Percentiles rank a stretch among this genome's conserved stretches.
Evolutionary conservation across 257 asterid genomes (phyloP).

Genomic region (Capsicum pubescens): DNA sequence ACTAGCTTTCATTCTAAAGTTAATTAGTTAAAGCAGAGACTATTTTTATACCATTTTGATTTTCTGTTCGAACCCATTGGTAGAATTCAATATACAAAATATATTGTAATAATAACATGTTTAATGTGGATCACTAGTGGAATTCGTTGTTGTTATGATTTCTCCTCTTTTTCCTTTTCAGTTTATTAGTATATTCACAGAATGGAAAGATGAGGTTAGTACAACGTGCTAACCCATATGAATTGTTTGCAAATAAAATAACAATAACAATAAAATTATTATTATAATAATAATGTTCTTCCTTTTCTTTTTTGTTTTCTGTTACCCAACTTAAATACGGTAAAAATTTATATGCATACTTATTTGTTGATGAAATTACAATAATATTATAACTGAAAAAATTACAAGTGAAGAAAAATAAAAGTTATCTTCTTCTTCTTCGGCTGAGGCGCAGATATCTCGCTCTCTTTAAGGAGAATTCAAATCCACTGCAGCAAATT

Average conservation of each 20-base stretch:
- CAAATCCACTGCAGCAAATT: no score
- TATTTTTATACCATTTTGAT: not conserved
- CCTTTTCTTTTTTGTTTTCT: not conserved
- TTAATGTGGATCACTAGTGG: not conserved
- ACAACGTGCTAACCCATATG: not conserved
- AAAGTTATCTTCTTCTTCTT: no score
- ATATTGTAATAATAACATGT: not conserved
- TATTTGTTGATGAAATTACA: no score
- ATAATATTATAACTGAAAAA: no score
- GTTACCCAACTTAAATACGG: not conserved
- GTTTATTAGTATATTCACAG: not conserved
- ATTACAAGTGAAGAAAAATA: no score
- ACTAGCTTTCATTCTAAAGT: constrained; percentile 19
- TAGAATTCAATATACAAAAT: not conserved
- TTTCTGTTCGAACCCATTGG: not conserved
- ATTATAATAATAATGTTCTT: not conserved
- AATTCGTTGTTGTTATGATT: constrained; percentile 21
- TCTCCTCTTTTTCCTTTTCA: not conserved
- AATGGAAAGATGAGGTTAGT: not conserved
- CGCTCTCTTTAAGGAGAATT: no score
- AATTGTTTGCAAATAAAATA: not conserved
- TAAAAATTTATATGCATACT: no score
- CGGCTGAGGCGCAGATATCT: no score
- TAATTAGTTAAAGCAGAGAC: not conserved
- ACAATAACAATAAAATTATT: no score